Evolutionary conservation across 1,284 basidiomycete genomes (phyloP).

Genomic region (Rhodotorula sp.): DNA sequence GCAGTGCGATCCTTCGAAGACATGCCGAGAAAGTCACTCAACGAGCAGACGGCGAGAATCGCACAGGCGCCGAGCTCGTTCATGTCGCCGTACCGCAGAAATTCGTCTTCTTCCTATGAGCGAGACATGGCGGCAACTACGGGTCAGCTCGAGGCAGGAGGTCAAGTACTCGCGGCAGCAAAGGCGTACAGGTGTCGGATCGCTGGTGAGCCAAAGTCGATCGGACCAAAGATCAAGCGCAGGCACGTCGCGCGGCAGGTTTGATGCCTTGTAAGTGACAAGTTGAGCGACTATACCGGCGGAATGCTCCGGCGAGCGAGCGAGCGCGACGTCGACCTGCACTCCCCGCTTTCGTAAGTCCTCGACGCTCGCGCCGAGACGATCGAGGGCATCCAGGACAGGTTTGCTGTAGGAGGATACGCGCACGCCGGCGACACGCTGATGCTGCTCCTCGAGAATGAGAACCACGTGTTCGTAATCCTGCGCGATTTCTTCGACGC

Average conservation of each 20-base stretch:
- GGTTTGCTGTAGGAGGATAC: constrained; percentile 17
- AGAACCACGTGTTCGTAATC: constrained; percentile 14
- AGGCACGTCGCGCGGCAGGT: not conserved
- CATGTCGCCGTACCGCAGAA: constrained; percentile 7
- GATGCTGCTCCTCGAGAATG: constrained; percentile 14
- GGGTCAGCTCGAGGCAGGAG: no score
- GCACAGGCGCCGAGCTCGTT: constrained; percentile 14
- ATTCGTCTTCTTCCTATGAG: constrained; percentile 5
- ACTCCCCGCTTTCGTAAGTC: not conserved
- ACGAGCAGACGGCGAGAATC: constrained; percentile 8
- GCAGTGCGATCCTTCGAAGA: not conserved
- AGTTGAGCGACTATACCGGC: not conserved
- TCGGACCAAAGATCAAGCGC: constrained; percentile 2
- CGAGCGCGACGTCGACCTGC: constrained; percentile 8
- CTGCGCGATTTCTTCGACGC: not conserved
- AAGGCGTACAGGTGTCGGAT: constrained; percentile 10
- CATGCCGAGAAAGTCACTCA: constrained; percentile 12
- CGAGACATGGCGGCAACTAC: not conserved
- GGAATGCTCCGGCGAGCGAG: constrained; percentile 3
- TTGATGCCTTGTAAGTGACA: not conserved
- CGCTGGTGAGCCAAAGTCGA: constrained; percentile 9
- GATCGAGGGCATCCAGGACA: constrained; percentile 1
- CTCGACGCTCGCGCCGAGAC: not conserved
- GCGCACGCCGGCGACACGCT: not conserved
- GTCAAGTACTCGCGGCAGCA: no score